Percentiles rank a stretch among this genome's conserved stretches.
These are phyloP conservation scores for Schizosaccharomyces cryophilus DNA, from an alignment of 805 yeast species.

Conservation along the genomic window DNA sequence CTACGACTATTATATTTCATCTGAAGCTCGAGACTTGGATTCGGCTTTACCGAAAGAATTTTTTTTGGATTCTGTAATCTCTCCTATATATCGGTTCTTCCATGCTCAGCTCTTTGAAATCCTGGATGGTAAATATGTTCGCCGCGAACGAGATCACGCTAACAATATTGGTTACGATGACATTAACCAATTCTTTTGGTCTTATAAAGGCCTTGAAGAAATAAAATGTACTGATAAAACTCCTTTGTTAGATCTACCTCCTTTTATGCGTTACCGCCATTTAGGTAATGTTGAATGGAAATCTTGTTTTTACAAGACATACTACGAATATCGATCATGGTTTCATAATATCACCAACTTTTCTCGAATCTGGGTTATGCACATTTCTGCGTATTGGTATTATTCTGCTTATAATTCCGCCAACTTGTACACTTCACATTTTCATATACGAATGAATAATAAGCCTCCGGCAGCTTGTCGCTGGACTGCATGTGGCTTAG, in stretches of 20 bases:
- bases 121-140: constrained; percentile 28
- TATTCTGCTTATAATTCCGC: constrained; percentile 84
- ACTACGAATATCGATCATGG: constrained; percentile 92
- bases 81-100: constrained; percentile 57
- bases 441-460: constrained; percentile 58
- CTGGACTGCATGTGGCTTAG: constrained; percentile 85
- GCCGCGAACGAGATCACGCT: constrained; percentile 47
- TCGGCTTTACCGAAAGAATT: constrained; percentile 32
- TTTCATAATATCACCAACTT: constrained; percentile 82
- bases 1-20: constrained; percentile 64
- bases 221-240: constrained; percentile 79
- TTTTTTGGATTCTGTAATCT: constrained; percentile 69
- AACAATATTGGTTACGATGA: constrained; percentile 67
- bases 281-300: constrained; percentile 86
- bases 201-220: constrained; percentile 92
- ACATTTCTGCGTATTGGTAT: constrained; percentile 79
- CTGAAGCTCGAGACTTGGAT: constrained; percentile 59
- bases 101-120: constrained; percentile 43
- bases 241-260: constrained; percentile 69
- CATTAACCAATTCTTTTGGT: constrained; percentile 96
- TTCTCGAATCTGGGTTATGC: constrained; percentile 95
- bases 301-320: constrained; percentile 82
- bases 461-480: constrained; percentile 67
- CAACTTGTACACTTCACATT: constrained; percentile 66
- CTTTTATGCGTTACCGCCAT: constrained; percentile 66